Percentiles rank a stretch among this genome's conserved stretches.
These are phyloP conservation scores for Alternaria dauci DNA, from an alignment of 2,329 filamentous ascomycete species.

Conservation along the genomic window DNA sequence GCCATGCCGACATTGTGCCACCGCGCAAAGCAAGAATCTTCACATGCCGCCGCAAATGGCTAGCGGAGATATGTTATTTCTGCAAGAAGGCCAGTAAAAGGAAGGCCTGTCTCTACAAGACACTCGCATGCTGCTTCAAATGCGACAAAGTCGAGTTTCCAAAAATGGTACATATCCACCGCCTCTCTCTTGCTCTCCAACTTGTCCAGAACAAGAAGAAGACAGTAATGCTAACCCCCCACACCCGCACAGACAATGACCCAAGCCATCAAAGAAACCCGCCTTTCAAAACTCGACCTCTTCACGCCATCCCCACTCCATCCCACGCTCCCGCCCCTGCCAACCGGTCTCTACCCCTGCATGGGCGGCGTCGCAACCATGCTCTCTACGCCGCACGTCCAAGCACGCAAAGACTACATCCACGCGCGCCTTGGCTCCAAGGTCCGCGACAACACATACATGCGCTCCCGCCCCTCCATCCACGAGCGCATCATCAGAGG, in stretches of 20 bases:
- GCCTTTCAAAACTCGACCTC: conserved; percentile 43
- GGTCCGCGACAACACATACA: neutral
- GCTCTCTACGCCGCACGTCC: conserved; percentile 35
- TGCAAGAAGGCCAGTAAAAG: conserved; percentile 38
- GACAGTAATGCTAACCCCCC: neutral
- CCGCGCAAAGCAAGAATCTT: conserved; percentile 24
- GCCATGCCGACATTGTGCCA: conserved; percentile 28
- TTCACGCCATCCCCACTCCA: conserved; percentile 44
- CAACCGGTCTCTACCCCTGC: conserved; percentile 25
- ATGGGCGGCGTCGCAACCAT: conserved; percentile 34
- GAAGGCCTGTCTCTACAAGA: conserved; percentile 33
- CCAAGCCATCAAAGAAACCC: conserved; percentile 25
- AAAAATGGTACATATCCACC: conserved; percentile 35
- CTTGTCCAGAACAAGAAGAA: neutral
- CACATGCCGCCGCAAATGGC: conserved; percentile 36
- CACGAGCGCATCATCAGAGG: conserved; percentile 35
- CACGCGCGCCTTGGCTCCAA: conserved; percentile 21
- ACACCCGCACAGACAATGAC: conserved; percentile 40
- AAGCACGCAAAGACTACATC: conserved; percentile 31
- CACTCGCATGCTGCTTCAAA: conserved; percentile 34
- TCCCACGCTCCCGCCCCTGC: conserved; percentile 33
- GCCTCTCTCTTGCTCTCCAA: neutral
- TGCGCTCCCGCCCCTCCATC: conserved; percentile 24
- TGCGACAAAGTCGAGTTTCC: conserved; percentile 39
- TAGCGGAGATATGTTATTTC: conserved; percentile 36